phyloP scores from a whole-genome alignment of 805 yeast genomes.

The Saccharomycopsis sp. region DNA sequence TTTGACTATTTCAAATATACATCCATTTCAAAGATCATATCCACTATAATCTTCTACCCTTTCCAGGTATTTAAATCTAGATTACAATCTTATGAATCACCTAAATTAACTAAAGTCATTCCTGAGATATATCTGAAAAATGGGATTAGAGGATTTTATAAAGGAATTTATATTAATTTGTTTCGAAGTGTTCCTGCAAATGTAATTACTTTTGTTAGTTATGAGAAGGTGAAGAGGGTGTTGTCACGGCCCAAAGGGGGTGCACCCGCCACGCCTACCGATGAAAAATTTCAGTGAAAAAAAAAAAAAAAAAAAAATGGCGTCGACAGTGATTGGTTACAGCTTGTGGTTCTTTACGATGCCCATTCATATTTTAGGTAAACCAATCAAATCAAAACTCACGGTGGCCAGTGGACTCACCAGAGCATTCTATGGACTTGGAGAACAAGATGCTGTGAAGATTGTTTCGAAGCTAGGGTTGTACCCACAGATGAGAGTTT shows the following conservation, averaged over 20 bases:
- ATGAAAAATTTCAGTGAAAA: background rate
- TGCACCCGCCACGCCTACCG: background rate
- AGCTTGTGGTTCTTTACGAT: no score
- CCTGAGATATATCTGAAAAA: constrained; percentile 30
- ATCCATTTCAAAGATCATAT: constrained; percentile 57
- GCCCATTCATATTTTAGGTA: constrained; percentile 49
- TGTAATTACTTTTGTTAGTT: constrained; percentile 79
- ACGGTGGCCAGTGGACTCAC: constrained; percentile 53
- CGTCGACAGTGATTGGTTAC: no score
- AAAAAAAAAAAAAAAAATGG: no score
- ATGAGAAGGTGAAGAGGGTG: constrained; percentile 50
- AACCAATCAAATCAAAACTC: constrained; percentile 39
- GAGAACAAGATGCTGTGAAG: constrained; percentile 60
- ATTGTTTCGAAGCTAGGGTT: constrained; percentile 85
- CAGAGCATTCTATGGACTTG: constrained; percentile 80
- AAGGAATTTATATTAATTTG: constrained; percentile 74
- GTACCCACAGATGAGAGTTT: constrained; percentile 92
- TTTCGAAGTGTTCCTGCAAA: constrained; percentile 88
- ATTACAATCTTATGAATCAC: constrained; percentile 47
- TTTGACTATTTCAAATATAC: constrained; percentile 64
- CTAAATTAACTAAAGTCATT: constrained; percentile 2
- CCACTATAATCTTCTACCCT: constrained; percentile 72
- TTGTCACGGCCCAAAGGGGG: constrained; percentile 7
- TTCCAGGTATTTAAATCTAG: constrained; percentile 75
- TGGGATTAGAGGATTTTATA: constrained; percentile 68